These are phyloP conservation scores for Lecanicillium sp. DNA, from an alignment of 2,329 filamentous ascomycete species.

Conservation along the genomic window DNA sequence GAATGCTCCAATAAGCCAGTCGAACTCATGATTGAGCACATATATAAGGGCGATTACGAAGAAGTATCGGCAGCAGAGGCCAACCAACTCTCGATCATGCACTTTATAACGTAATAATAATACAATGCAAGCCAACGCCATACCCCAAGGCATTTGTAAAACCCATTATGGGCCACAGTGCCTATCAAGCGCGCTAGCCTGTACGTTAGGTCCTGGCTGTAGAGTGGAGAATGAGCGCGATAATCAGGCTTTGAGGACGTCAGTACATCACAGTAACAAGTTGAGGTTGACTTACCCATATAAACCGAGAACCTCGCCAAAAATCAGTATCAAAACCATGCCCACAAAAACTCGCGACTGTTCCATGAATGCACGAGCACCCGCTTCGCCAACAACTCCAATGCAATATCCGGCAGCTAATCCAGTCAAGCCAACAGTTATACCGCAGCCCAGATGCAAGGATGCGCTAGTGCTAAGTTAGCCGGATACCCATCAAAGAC, in stretches of 20 bases:
- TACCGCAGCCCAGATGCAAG: constrained; percentile 84
- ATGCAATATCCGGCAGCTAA: constrained; percentile 95
- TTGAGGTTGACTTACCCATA: constrained; percentile 63
- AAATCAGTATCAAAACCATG: constrained; percentile 98
- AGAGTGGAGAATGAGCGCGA: constrained; percentile 90
- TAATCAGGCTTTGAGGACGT: constrained; percentile 60
- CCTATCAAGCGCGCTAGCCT: too few species aligned
- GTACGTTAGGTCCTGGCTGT: too few species aligned
- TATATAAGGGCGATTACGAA: too few species aligned
- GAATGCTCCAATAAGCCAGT: too few species aligned
- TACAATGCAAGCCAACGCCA: too few species aligned
- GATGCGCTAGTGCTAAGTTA: constrained; percentile 54
- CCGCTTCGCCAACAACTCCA: constrained; percentile 88
- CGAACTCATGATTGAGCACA: too few species aligned
- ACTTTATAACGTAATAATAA: too few species aligned
- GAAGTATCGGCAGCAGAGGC: too few species aligned
- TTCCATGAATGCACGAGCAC: constrained; percentile 90
- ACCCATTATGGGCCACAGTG: too few species aligned
- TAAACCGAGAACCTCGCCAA: constrained; percentile 91
- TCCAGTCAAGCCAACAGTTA: constrained; percentile 87
- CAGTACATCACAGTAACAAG: not conserved
- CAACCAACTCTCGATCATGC: too few species aligned
- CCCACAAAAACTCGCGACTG: constrained; percentile 95
- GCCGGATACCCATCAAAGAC: constrained; percentile 3
- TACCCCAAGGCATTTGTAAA: too few species aligned